Evolutionary conservation across 768 basidiomycete species (phyloP), one percentile per base, ranked within the genome.

Genomic region (Chlorophyllum brunneum): DNA sequence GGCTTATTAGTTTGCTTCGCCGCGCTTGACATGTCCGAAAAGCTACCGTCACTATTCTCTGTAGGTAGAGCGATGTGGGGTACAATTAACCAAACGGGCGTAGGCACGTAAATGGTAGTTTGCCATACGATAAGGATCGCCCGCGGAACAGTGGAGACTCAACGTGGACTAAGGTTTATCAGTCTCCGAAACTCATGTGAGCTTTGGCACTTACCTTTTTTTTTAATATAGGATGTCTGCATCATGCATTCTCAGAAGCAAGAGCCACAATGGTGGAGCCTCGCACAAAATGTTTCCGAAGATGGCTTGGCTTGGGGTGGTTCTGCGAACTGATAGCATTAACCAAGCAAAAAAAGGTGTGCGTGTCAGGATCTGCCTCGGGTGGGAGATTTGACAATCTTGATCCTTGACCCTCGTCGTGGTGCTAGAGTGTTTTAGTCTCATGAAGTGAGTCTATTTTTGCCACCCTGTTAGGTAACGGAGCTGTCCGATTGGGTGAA

Each of bases 81-180:
- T 46, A 38, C 54, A 53, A 57, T 60, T 43, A 52, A 48, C 45
- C 41, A 55, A 53, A 57, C 50, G 51, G 53, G 51, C 53, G 54
- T 48, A 60, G 56, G 56, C 53, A 54, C 59, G 49, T 54, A 51
- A 48, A 58, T 59, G 57, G 59, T 48, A 60, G 56, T 52, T 49
- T 47, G 57, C 58, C 59, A 58, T 53, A 58, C 49, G 56, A 58
- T 6, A 20, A 30, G 20, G 10, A 11, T 10, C 5, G 40, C 38
- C 47, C 37, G 24, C 33, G n/a, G 38, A 15, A 30, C 8, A 23
- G 47, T 41, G 20, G 27, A 16, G 16, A 50, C 31, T 37, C 36
- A 37, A 15, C 13, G 7, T 13, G 36, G 36, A 37, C 18, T 5
- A 11, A 16, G 13, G 7, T 15, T 11, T 5, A 16, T 37, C 15